These are phyloP conservation scores for Delphinella strobiligena DNA, from an alignment of 2,329 filamentous ascomycete species.

Conservation along the genomic window DNA sequence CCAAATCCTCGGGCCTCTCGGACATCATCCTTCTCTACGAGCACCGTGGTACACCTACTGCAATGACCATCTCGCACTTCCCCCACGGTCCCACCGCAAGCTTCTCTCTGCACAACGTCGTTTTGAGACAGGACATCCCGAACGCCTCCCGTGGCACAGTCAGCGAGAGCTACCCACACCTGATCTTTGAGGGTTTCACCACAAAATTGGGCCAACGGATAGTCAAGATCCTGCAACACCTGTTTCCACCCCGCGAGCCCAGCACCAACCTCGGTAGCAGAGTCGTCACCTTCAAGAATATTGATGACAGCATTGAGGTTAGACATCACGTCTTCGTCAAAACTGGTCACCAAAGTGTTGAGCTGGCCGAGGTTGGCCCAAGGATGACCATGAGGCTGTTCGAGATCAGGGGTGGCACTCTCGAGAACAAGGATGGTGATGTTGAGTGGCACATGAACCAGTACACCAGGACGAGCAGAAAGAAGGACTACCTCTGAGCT, in stretches of 20 bases:
- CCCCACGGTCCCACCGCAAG: constrained; percentile 80
- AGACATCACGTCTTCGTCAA: constrained; percentile 89
- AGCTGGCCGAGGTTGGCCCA: constrained; percentile 80
- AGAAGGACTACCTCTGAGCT: constrained; percentile 86
- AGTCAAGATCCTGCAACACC: constrained; percentile 81
- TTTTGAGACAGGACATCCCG: constrained; percentile 85
- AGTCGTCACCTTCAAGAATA: constrained; percentile 88
- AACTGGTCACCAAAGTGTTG: constrained; percentile 80
- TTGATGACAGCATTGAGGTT: constrained; percentile 79
- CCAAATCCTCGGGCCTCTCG: constrained; percentile 65
- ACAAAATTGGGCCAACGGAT: constrained; percentile 70
- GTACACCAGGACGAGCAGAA: constrained; percentile 83
- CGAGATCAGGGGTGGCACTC: constrained; percentile 79
- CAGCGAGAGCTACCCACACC: constrained; percentile 81
- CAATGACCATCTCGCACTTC: constrained; percentile 74
- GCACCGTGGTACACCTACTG: constrained; percentile 83
- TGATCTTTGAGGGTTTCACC: constrained; percentile 91
- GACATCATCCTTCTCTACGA: constrained; percentile 86
- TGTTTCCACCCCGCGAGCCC: constrained; percentile 81
- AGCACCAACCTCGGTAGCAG: constrained; percentile 74
- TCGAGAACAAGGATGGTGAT: constrained; percentile 91
- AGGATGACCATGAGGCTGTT: constrained; percentile 96
- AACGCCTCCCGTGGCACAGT: constrained; percentile 78
- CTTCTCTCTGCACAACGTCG: constrained; percentile 85
- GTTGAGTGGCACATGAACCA: constrained; percentile 94